Evolutionary conservation across 1,284 basidiomycete species (phyloP).

Genomic region (Schizophyllum commune): DNA sequence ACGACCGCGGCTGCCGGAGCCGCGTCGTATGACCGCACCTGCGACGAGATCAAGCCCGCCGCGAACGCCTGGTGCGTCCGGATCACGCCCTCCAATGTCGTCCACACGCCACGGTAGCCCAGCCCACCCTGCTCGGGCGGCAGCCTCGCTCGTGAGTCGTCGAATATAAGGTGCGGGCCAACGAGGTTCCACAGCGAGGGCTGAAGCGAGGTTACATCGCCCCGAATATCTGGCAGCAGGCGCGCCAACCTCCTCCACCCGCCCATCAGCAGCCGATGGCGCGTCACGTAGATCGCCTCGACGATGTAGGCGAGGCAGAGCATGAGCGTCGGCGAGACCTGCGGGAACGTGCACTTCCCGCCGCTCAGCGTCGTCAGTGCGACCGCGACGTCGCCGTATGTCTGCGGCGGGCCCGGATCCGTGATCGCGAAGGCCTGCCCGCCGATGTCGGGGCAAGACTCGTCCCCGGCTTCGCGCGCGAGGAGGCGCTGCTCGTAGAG

Average conservation of each 20-base stretch:
- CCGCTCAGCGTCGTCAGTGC: slow-evolving; percentile 25
- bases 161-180: slow-evolving; percentile 40
- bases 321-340: slow-evolving; percentile 39
- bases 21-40: neutral
- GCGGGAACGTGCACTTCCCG: slow-evolving; percentile 28
- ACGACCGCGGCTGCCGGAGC: neutral
- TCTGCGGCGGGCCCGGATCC: slow-evolving; percentile 37
- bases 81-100: slow-evolving; percentile 25
- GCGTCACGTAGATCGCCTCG: slow-evolving; percentile 33
- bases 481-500: slow-evolving; percentile 42
- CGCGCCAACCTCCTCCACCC: slow-evolving; percentile 3
- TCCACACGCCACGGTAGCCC: slow-evolving; percentile 37
- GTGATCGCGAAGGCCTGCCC: slow-evolving; percentile 42
- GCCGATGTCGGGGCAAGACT: slow-evolving; percentile 32
- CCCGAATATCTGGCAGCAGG: slow-evolving; percentile 30
- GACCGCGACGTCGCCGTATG: slow-evolving; percentile 35
- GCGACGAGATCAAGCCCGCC: neutral
- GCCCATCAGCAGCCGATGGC: slow-evolving; percentile 18
- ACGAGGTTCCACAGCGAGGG: slow-evolving; percentile 41
- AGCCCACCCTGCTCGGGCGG: slow-evolving; percentile 38
- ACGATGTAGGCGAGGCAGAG: slow-evolving; percentile 36
- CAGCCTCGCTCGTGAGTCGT: slow-evolving; percentile 41
- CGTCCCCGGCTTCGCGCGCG: neutral
- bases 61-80: neutral
- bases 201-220: slow-evolving; percentile 42